Conservation (phyloP, 371 early-diverging fungal genomes). For the Mucor racemosus region DNA sequence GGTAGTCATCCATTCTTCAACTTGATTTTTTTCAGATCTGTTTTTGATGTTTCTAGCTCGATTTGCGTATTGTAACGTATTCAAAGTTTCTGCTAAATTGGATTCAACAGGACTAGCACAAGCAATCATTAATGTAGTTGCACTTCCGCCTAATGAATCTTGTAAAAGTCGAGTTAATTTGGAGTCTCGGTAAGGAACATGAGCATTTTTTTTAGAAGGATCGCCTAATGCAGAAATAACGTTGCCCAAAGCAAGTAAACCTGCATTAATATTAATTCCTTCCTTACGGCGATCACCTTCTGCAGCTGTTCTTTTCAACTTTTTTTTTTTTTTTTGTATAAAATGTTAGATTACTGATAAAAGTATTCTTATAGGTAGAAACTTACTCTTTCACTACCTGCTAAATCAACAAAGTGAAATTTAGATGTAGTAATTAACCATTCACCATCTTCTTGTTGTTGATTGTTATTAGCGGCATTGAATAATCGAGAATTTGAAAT, state of each 20-base stretch:
- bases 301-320: constrained; percentile 93
- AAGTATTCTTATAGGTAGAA: background rate
- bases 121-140: constrained; percentile 92
- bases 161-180: constrained; percentile 98
- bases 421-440: constrained; percentile 79
- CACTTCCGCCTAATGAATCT: constrained; percentile 95
- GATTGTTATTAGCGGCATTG: background rate
- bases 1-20: constrained; percentile 69
- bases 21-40: constrained; percentile 70
- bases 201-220: constrained; percentile 61
- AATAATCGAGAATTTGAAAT: constrained; percentile 13
- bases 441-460: constrained; percentile 44
- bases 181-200: constrained; percentile 97
- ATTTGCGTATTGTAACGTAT: constrained; percentile 92
- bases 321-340: too few relatives aligned
- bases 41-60: constrained; percentile 90
- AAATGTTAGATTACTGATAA: background rate
- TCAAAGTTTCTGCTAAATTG: constrained; percentile 88
- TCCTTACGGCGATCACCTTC: constrained; percentile 96
- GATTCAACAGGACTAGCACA: constrained; percentile 85
- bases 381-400: constrained; percentile 95
- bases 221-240: constrained; percentile 99
- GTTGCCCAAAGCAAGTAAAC: constrained; percentile 97
- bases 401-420: constrained; percentile 99
- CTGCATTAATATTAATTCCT: constrained; percentile 98